Evolutionary conservation across 768 basidiomycete genomes (phyloP), one percentile per base, ranked within the genome.

Genomic region (Favolaschia claudopus): DNA sequence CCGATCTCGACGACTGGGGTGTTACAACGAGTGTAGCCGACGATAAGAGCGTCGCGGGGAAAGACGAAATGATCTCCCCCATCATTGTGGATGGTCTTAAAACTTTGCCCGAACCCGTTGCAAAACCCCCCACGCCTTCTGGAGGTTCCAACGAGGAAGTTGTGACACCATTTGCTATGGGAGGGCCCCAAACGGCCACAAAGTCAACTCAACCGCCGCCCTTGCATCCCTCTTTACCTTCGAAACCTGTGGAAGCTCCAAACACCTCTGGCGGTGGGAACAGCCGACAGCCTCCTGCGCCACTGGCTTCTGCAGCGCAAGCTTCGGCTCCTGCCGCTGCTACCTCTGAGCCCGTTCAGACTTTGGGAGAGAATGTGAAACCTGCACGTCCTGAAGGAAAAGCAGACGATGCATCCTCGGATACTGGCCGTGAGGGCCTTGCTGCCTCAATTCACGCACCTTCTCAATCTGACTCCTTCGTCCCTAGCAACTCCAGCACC

Each of bases 1-100:
- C 93, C 6, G 91, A 92, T 72, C 79, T 95, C 25, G 85, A 94
- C 69, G 93, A 95, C 69, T 95, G 93, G 93, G 91, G 88, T 19
- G 83, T 92, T 40, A 79, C 79, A 19, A 78, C 74, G 52, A 60
- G 38, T 39, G 56, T 62, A 20, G 28, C 67, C 5, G 56, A 55
- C 39, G 37, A 6, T 40, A 43, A 14, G 52, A 73, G 59, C 25
- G 53, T 55, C 2, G 54, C 40, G 38, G 54, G 64, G 60, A 72
- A 69, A 68, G 67, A 71, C 40, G 79, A 80, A 40, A 73, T 77
- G 52, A 89, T 90, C 42, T 90, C 90, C 3, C 89, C 90, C 1
- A 88, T 91, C 51, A 78, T 88, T 20, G 83, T 84, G 47, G 87
- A 85, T 62, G 80, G 86, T 27, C 76, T 91, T 43, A 85, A 76